phyloP scores from a whole-genome alignment of 192 early-diverging fungal species.

The Coemansia sp. region DNA sequence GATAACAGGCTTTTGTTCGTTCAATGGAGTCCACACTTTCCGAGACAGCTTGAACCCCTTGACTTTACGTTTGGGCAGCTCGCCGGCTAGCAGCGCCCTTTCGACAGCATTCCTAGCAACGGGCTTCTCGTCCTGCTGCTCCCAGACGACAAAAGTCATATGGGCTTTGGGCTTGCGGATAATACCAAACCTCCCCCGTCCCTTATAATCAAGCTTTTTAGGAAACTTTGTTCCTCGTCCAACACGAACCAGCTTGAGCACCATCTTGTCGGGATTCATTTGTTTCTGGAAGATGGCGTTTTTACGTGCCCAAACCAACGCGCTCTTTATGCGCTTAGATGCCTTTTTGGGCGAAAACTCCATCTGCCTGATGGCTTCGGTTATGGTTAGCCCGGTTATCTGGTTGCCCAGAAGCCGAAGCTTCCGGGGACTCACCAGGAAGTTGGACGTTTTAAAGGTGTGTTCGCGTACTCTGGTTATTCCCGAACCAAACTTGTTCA shows the following conservation, averaged over 20 bases:
- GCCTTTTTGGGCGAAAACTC: conserved; percentile 69
- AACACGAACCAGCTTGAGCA: conserved; percentile 75
- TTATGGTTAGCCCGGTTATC: conserved; percentile 61
- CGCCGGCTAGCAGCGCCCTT: conserved; percentile 24
- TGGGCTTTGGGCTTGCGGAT: conserved; percentile 76
- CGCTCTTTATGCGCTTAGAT: conserved; percentile 61
- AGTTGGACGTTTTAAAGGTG: conserved; percentile 58
- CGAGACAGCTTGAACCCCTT: conserved; percentile 64
- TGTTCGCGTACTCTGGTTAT: conserved; percentile 21
- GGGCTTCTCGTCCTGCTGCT: conserved; percentile 42
- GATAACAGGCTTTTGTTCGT: conserved; percentile 72
- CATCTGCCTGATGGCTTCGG: conserved; percentile 78
- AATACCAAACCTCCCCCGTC: conserved; percentile 72
- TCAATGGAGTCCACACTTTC: conserved; percentile 68
- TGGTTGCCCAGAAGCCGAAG: conserved; percentile 70
- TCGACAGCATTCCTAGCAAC: conserved; percentile 25
- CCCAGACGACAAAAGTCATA: conserved; percentile 78
- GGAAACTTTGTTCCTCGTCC: conserved; percentile 74
- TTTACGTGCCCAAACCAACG: conserved; percentile 65
- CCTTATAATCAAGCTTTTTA: conserved; percentile 74
- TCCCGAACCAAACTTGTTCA: conserved; percentile 22
- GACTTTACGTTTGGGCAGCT: conserved; percentile 53
- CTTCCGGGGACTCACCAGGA: conserved; percentile 69
- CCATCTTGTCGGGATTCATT: conserved; percentile 62
- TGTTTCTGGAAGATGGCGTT: conserved; percentile 64